Evolutionary conservation across 352 stramenopile genomes (phyloP).

Genomic region (Ochromonadaceae sp.): DNA sequence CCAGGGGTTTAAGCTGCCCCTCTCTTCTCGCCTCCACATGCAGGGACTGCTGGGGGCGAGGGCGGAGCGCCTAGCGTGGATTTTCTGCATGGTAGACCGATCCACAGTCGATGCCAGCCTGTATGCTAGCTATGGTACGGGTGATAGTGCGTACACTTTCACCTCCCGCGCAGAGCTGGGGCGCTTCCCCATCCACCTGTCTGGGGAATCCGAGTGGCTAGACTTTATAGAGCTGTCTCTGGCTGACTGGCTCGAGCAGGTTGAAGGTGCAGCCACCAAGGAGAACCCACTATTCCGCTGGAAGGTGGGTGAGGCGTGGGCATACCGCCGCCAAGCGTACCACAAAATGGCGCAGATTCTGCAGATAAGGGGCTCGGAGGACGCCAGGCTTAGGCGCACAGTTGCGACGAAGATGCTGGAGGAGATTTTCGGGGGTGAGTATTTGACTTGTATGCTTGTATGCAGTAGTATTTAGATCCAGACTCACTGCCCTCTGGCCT

Average conservation of each 20-base stretch:
- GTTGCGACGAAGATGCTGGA: constrained; percentile 29
- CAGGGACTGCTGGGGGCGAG: constrained; percentile 38
- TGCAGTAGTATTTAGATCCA: too few relatives aligned
- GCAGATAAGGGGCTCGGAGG: constrained; percentile 3
- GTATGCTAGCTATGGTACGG: constrained; percentile 9
- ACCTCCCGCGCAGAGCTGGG: constrained; percentile 40
- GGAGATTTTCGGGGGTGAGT: too few relatives aligned
- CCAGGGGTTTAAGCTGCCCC: constrained; percentile 42
- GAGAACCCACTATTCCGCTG: constrained; percentile 37
- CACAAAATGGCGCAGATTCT: constrained; percentile 42
- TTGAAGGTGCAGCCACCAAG: constrained; percentile 40
- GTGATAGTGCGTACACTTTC: constrained; percentile 28
- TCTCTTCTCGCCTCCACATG: constrained; percentile 35
- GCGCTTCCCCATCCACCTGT: constrained; percentile 38
- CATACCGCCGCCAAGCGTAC: constrained; percentile 42
- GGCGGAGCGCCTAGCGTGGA: constrained; percentile 42
- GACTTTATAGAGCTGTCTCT: constrained; percentile 48
- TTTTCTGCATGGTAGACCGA: constrained; percentile 50
- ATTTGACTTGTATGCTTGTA: too few relatives aligned
- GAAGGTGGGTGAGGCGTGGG: constrained; percentile 42
- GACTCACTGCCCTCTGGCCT: too few relatives aligned
- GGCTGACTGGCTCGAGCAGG: constrained; percentile 50
- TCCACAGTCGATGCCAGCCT: constrained; percentile 40
- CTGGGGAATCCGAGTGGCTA: constrained; percentile 39
- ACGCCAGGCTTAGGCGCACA: constrained; percentile 25